phyloP scores from a whole-genome alignment of 495 filamentous ascomycete genomes.

The Letharia columbiana region DNA sequence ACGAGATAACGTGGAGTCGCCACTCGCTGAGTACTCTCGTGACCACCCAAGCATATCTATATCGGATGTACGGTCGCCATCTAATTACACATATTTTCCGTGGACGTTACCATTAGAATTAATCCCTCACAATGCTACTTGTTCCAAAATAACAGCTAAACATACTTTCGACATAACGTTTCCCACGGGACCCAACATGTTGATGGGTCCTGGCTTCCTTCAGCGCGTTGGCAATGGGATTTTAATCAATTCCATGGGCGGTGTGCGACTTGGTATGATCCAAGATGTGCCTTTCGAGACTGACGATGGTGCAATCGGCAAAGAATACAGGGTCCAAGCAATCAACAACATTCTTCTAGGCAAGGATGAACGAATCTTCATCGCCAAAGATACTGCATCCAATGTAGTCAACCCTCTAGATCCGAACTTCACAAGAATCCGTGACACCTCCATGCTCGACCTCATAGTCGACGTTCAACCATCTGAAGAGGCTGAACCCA shows the following conservation, averaged over 20 bases:
- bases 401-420: slow-evolving; percentile 63
- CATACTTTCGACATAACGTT: slow-evolving; percentile 75
- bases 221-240: slow-evolving; percentile 65
- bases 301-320: slow-evolving; percentile 27
- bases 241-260: slow-evolving; percentile 66
- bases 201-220: slow-evolving; percentile 44
- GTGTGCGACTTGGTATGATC: slow-evolving; percentile 72
- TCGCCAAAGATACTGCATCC: slow-evolving; percentile 66
- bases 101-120: slow-evolving; percentile 78
- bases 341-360: slow-evolving; percentile 76
- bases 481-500: slow-evolving; percentile 28
- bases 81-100: slow-evolving; percentile 80
- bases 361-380: slow-evolving; percentile 80
- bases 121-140: slow-evolving; percentile 65
- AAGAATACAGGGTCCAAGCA: slow-evolving; percentile 60
- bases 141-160: slow-evolving; percentile 51
- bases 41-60: slow-evolving; percentile 48
- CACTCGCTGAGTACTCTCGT: slow-evolving; percentile 42
- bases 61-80: slow-evolving; percentile 52
- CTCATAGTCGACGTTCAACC: slow-evolving; percentile 51
- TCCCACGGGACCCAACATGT: slow-evolving; percentile 53
- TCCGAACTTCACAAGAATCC: slow-evolving; percentile 71
- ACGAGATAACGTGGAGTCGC: slow-evolving; percentile 42
- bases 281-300: slow-evolving; percentile 48
- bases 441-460: slow-evolving; percentile 64